A percentile compares a stretch with the other conserved stretches of the same genome.
Conservation (phyloP, 345 rosid species). For the Jatropha curcas region DNA sequence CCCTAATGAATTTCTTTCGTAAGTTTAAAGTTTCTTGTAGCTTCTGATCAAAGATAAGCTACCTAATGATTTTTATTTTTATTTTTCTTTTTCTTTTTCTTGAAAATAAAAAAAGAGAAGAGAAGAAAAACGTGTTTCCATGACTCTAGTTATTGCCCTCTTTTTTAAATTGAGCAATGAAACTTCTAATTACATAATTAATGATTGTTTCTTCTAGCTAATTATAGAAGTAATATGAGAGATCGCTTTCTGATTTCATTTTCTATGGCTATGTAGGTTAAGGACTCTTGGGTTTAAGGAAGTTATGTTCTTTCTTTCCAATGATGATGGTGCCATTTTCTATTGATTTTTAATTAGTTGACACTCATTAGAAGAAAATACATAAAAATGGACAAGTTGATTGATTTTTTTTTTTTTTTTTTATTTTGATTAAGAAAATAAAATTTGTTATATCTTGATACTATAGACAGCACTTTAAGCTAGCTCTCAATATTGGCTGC, state of each 20-base stretch:
- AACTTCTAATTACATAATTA: conserved; percentile 24
- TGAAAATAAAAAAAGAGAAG: neutral
- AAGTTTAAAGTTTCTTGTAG: conserved; percentile 32
- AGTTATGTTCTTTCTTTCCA: conserved; percentile 26
- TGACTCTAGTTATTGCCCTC: conserved; percentile 26
- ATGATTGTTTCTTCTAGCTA: conserved; percentile 30
- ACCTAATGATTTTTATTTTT: neutral
- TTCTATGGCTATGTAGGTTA: conserved; percentile 3
- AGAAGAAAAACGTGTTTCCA: neutral
- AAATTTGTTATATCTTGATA: no score
- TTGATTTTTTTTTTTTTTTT: no score
- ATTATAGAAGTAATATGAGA: neutral
- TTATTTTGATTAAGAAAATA: no score
- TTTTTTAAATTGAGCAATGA: conserved; percentile 16
- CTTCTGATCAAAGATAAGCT: conserved; percentile 36
- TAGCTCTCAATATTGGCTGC: neutral
- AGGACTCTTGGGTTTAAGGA: conserved; percentile 3
- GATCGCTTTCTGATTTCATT: conserved; percentile 9
- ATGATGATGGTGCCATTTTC: neutral
- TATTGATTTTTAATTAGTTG: neutral
- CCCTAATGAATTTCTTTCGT: conserved; percentile 27
- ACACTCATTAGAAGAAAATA: neutral
- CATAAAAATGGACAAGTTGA: neutral
- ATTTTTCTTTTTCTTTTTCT: neutral
- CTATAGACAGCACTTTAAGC: neutral